These are phyloP conservation scores for Debaryomyces coudertii DNA, from an alignment of 1,139 yeast genomes.

Conservation along the genomic window DNA sequence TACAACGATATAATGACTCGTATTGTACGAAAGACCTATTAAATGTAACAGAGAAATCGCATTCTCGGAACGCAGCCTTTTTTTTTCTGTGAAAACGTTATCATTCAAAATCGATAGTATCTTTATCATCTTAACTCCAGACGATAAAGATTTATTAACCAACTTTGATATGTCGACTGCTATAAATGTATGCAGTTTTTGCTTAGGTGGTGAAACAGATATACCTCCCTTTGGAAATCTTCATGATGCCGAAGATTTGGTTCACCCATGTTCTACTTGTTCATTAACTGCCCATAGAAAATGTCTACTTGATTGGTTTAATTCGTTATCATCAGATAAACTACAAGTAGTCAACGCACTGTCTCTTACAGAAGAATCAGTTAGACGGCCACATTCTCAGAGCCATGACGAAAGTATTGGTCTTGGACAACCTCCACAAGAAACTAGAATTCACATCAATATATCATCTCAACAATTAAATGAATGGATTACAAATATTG, in stretches of 20 bases:
- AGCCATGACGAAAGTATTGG: conserved; percentile 14
- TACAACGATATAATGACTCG: background rate
- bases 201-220: conserved; percentile 45
- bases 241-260: conserved; percentile 42
- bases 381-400: conserved; percentile 7
- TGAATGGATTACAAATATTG: conserved; percentile 23
- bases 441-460: conserved; percentile 21
- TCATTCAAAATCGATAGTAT: conserved; percentile 1
- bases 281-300: conserved; percentile 41
- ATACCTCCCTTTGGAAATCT: conserved; percentile 46
- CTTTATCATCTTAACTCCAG: background rate
- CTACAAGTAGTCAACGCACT: conserved; percentile 28
- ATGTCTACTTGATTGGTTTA: conserved; percentile 50
- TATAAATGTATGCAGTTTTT: conserved; percentile 36
- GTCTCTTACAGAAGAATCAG: conserved; percentile 9
- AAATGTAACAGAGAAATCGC: background rate
- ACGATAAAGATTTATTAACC: background rate
- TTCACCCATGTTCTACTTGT: conserved; percentile 48
- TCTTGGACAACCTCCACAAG: conserved; percentile 19
- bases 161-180: conserved; percentile 3
- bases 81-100: conserved; percentile 4
- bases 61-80: background rate
- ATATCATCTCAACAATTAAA: conserved; percentile 23
- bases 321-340: conserved; percentile 38
- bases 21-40: background rate